Evolutionary conservation across 2,329 filamentous ascomycete species (phyloP).

Genomic region (Chrysoporthe puriensis): DNA sequence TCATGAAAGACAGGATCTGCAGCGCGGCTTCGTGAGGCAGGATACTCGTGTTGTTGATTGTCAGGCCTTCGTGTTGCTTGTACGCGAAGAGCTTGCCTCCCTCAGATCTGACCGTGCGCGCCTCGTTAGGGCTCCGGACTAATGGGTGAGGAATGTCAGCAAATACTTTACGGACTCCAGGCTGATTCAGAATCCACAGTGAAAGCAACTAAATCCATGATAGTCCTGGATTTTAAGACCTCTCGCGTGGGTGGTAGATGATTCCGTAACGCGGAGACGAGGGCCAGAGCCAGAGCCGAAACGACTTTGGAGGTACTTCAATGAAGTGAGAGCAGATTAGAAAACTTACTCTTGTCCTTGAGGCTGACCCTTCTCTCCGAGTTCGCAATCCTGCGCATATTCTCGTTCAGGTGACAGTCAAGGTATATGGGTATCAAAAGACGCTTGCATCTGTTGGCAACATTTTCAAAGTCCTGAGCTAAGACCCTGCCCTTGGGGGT

Average conservation of each 20-base stretch:
- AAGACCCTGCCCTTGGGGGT: conserved; percentile 32
- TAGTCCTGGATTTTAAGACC: background rate
- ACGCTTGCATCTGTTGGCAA: conserved; percentile 33
- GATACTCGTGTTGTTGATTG: conserved; percentile 34
- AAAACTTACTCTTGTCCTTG: conserved; percentile 28
- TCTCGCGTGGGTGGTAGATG: background rate
- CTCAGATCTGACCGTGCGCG: conserved; percentile 25
- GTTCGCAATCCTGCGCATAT: conserved; percentile 32
- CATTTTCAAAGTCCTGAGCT: conserved; percentile 33
- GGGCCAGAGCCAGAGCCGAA: background rate
- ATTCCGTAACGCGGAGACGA: background rate
- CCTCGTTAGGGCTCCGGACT: conserved; percentile 30
- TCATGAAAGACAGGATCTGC: conserved; percentile 36
- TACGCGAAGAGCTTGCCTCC: conserved; percentile 27
- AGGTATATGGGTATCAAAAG: conserved; percentile 37
- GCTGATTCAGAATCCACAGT: background rate
- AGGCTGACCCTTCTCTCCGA: conserved; percentile 32
- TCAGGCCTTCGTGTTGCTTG: conserved; percentile 28
- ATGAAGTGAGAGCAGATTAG: background rate
- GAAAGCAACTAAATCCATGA: background rate
- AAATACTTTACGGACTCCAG: too few species aligned
- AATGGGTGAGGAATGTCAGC: conserved; percentile 4
- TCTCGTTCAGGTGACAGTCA: conserved; percentile 32
- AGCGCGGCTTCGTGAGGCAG: conserved; percentile 34
- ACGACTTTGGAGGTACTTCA: background rate